These are phyloP conservation scores for Kitagawia praeruptora DNA, from an alignment of 129 eudicot species.

Conservation along the genomic window DNA sequence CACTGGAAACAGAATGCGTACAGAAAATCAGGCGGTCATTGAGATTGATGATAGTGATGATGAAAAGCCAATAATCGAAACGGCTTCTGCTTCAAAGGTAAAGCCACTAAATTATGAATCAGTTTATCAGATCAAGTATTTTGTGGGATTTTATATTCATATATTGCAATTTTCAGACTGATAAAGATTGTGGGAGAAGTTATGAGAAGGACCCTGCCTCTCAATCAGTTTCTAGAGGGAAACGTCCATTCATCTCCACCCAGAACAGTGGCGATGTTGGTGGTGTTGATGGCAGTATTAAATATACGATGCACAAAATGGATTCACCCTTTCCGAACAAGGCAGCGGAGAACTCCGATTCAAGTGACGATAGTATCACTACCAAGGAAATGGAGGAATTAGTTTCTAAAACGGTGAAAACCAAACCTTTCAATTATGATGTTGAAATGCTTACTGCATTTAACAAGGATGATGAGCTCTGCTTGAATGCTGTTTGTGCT, in stretches of 20 bases:
- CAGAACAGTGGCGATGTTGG: not conserved
- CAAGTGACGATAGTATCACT: not conserved
- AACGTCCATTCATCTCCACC: not conserved
- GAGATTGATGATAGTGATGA: not conserved
- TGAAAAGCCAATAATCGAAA: not conserved
- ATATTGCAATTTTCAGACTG: not conserved
- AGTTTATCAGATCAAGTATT: not conserved
- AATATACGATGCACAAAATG: not conserved
- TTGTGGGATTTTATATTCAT: not conserved
- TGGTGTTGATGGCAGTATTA: not conserved
- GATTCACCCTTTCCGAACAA: not conserved
- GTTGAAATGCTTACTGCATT: not conserved
- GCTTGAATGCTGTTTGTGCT: slow-evolving; percentile 1
- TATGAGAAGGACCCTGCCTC: not conserved
- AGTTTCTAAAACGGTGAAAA: not conserved
- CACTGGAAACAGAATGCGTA: not conserved
- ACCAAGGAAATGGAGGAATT: not conserved
- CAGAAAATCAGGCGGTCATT: not conserved
- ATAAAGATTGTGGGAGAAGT: not conserved
- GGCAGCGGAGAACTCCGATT: not conserved
- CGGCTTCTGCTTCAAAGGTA: not conserved
- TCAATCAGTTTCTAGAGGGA: not conserved
- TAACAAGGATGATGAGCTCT: not conserved
- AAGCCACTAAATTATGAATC: not conserved
- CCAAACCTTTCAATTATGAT: not conserved